A percentile compares a stretch with the other conserved stretches of the same genome.
Conservation (phyloP, 176 grass and related monocot species). For the Oryza coarctata region DNA sequence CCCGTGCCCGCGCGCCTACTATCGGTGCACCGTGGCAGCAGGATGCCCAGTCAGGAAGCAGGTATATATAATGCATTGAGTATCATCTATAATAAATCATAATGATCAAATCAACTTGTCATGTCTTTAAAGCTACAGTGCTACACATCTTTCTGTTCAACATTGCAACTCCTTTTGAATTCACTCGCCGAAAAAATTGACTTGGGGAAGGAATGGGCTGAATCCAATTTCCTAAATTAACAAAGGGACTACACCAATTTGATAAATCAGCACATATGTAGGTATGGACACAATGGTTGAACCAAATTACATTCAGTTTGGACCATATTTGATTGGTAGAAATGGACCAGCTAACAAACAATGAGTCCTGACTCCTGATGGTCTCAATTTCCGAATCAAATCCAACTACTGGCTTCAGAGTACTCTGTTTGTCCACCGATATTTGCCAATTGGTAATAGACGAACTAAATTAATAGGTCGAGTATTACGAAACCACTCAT, state of each 20-base stretch:
- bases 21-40: conserved; percentile 73
- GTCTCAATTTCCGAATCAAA: neutral
- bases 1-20: conserved; percentile 76
- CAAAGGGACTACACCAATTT: neutral
- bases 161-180: neutral
- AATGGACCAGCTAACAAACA: neutral
- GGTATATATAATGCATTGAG: conserved; percentile 31
- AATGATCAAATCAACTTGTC: neutral
- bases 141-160: neutral
- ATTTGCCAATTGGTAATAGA: neutral
- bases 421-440: neutral
- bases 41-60: conserved; percentile 89
- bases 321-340: neutral
- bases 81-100: neutral
- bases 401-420: neutral
- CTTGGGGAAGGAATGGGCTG: neutral
- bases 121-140: neutral
- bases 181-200: neutral
- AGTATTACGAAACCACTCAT: neutral
- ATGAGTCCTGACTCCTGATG: too few relatives aligned
- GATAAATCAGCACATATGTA: neutral
- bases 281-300: neutral
- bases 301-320: neutral
- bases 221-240: conserved; percentile 13
- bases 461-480: neutral